A percentile compares a stretch with the other conserved stretches of the same genome.
phyloP scores from a whole-genome alignment of 257 asterid species.

The Nicotiana attenuata region DNA sequence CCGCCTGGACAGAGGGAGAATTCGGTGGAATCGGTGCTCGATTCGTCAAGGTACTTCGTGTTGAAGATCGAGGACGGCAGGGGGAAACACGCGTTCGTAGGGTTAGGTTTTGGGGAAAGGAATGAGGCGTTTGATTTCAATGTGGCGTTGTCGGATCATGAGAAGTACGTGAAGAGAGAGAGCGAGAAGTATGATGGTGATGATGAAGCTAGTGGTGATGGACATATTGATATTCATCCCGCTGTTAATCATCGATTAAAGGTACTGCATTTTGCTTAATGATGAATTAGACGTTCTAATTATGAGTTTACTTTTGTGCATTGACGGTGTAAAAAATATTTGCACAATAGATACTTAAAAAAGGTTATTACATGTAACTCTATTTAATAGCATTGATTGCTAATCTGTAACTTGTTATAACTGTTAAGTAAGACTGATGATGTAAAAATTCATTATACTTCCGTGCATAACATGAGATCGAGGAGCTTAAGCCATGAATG shows the following conservation, averaged over 20 bases:
- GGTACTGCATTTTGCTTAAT: conserved; percentile 24
- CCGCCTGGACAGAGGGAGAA: conserved; percentile 81
- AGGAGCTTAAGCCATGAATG: too few relatives aligned
- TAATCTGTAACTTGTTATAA: too few relatives aligned
- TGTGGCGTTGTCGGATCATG: conserved; percentile 84
- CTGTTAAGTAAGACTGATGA: too few relatives aligned
- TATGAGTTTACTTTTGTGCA: neutral
- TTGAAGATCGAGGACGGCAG: conserved; percentile 84
- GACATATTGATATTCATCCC: conserved; percentile 69
- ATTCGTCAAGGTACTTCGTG: conserved; percentile 86
- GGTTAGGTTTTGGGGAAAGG: conserved; percentile 78
- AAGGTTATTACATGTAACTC: too few relatives aligned
- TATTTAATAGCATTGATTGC: too few relatives aligned
- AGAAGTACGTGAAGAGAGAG: conserved; percentile 75
- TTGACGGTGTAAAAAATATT: too few relatives aligned
- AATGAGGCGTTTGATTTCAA: conserved; percentile 94
- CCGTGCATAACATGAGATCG: too few relatives aligned
- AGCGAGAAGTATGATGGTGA: conserved; percentile 47
- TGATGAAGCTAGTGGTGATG: conserved; percentile 36
- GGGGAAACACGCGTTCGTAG: conserved; percentile 85
- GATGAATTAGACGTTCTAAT: too few relatives aligned
- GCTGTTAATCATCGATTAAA: conserved; percentile 81
- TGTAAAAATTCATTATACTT: too few relatives aligned
- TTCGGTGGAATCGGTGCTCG: conserved; percentile 83
- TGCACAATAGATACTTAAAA: too few relatives aligned